Conservation (phyloP, 257 asterid species). For the Solanum pimpinellifolium region DNA sequence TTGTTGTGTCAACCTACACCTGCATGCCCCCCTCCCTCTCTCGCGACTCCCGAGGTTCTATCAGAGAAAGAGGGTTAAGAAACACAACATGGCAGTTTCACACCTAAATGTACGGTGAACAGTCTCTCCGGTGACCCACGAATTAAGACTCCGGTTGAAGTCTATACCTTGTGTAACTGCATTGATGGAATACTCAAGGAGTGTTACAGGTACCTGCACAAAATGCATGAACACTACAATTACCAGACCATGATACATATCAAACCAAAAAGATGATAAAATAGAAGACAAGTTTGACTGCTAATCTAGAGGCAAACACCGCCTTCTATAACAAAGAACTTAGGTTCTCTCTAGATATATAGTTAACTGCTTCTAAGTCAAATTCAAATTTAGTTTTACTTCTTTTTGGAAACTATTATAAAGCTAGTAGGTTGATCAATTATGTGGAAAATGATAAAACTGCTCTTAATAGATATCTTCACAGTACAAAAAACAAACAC, state of each 20-base stretch:
- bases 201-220: conserved; percentile 65
- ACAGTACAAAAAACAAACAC: too few relatives aligned
- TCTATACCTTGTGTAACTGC: conserved; percentile 88
- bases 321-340: background rate
- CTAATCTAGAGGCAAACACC: background rate
- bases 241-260: background rate
- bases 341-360: background rate
- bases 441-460: background rate
- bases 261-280: background rate
- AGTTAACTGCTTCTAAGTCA: background rate
- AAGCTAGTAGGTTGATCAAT: background rate
- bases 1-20: background rate
- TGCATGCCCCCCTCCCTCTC: background rate
- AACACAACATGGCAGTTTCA: background rate
- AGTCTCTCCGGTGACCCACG: conserved; percentile 52
- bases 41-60: background rate
- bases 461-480: background rate
- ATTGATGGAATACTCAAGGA: conserved; percentile 64
- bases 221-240: background rate
- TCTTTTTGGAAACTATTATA: background rate
- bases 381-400: background rate
- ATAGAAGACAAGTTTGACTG: background rate
- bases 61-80: background rate
- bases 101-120: conserved; percentile 73
- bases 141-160: conserved; percentile 63